These are phyloP conservation scores for Excoecaria agallocha DNA, from an alignment of 345 rosid species.

Conservation along the genomic window DNA sequence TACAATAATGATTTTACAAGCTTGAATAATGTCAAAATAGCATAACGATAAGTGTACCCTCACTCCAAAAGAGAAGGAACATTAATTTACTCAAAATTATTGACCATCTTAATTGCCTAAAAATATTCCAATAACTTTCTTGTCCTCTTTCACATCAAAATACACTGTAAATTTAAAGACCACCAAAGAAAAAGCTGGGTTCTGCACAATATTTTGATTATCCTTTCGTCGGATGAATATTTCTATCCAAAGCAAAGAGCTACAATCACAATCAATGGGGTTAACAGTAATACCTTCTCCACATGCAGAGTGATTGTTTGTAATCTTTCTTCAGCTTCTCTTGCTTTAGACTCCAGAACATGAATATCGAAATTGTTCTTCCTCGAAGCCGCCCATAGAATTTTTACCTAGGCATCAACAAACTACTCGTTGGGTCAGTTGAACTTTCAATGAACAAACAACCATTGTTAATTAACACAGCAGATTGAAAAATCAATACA, in stretches of 20 bases:
- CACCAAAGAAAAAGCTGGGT: background rate
- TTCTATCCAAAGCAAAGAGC: background rate
- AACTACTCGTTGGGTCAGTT: slow-evolving; percentile 35
- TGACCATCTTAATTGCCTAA: background rate
- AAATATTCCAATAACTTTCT: background rate
- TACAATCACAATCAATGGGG: background rate
- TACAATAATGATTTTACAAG: slow-evolving; percentile 5
- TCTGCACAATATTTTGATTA: background rate
- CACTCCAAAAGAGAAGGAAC: background rate
- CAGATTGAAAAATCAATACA: background rate
- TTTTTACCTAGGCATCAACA: slow-evolving; percentile 51
- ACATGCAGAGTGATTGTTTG: slow-evolving; percentile 39
- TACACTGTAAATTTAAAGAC: background rate
- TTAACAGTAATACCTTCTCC: slow-evolving; percentile 42
- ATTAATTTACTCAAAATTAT: background rate
- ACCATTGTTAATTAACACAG: background rate
- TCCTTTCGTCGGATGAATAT: background rate
- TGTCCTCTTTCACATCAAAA: background rate
- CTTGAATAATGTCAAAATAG: background rate
- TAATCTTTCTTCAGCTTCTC: slow-evolving; percentile 48
- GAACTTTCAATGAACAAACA: slow-evolving; percentile 11
- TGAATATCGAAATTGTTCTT: slow-evolving; percentile 75
- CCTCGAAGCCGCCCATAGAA: slow-evolving; percentile 65
- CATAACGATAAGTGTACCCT: background rate
- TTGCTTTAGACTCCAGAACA: slow-evolving; percentile 51